Percentiles rank a stretch among this genome's conserved stretches.
Evolutionary conservation across 805 yeast genomes (phyloP).

Genomic region (Kluyveromyces aestuarii): DNA sequence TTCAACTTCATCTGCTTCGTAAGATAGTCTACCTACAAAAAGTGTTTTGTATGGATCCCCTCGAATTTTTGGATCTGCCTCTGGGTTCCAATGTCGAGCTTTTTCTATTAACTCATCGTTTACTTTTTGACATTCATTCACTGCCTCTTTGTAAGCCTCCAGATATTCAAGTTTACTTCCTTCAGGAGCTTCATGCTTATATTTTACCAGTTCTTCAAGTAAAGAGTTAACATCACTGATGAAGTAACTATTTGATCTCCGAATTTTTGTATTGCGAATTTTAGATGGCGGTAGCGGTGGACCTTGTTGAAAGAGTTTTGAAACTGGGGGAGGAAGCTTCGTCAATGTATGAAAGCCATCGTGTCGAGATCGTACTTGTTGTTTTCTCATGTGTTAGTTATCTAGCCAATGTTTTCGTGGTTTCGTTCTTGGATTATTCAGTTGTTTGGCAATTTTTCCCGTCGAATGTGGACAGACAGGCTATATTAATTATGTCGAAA

Average conservation of each 20-base stretch:
- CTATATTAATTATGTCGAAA: background rate
- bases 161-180: conserved; percentile 21
- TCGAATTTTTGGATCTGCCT: conserved; percentile 42
- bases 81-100: conserved; percentile 43
- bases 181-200: conserved; percentile 24
- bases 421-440: no score
- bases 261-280: background rate
- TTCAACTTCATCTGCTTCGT: conserved; percentile 56
- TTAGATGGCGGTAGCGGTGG: conserved; percentile 43
- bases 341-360: conserved; percentile 22
- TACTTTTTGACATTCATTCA: conserved; percentile 9
- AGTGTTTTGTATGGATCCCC: conserved; percentile 70
- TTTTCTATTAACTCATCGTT: conserved; percentile 30
- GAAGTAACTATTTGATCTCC: background rate
- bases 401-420: background rate
- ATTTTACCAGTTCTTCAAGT: conserved; percentile 12
- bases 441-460: no score
- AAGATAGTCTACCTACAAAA: conserved; percentile 67
- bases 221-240: background rate
- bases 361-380: background rate
- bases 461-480: no score
- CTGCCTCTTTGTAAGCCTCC: conserved; percentile 19
- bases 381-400: background rate
- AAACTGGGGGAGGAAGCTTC: conserved; percentile 33
- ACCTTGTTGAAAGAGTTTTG: conserved; percentile 38